Base-by-base conservation (phyloP, 257 asterid genomes). In the Forsythia suspensa region DNA sequence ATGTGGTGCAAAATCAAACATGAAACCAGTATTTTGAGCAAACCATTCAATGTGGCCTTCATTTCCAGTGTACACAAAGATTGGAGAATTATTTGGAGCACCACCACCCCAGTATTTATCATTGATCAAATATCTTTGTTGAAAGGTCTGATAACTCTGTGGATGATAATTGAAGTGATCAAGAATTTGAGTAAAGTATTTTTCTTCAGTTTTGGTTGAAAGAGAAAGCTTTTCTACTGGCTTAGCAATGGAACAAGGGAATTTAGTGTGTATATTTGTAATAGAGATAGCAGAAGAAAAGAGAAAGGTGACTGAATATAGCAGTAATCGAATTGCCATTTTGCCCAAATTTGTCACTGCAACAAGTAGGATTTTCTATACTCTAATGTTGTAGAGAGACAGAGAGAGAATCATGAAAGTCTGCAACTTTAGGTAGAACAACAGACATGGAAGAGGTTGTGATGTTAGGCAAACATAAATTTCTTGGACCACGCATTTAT, bases 1-100 rank as follows among this genome's bases (percentile, higher is more conserved):
- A 72, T 24, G 82, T 4, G 98, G 98, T 0, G 98, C 98, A 4
- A 40, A 81, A 1, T 95, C 92, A 74, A 92, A 93, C 99, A 95
- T 85, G 93, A 95, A 95, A 34, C 99, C 98, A 1, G 99, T 91
- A 80, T 95, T 95, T 63, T 93, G 96, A 21, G 97, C 85, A 44
- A 93, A 95, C 99, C 98, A 95, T 78, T 95, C 99, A 74, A 93
- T 86, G 70, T 90, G 87, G 21, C 97, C 99, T 87, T 95, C 99
- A 73, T 92, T 92, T 5, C 99, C 99, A 1, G 97, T 95, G 86
- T 93, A 93, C 44, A 95, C 94, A 79, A 95, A 95, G 89, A 95
- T 93, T 0, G 99, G 99, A 10, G 92, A 87, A 52, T 83, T 90
- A 39, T 29, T 72, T 0, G 91, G 80, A 29, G 34, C 34, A 29